Percentiles rank a stretch among this genome's conserved stretches.
Evolutionary conservation across 768 basidiomycete species (phyloP).

Genomic region (Tylopilus sp.): DNA sequence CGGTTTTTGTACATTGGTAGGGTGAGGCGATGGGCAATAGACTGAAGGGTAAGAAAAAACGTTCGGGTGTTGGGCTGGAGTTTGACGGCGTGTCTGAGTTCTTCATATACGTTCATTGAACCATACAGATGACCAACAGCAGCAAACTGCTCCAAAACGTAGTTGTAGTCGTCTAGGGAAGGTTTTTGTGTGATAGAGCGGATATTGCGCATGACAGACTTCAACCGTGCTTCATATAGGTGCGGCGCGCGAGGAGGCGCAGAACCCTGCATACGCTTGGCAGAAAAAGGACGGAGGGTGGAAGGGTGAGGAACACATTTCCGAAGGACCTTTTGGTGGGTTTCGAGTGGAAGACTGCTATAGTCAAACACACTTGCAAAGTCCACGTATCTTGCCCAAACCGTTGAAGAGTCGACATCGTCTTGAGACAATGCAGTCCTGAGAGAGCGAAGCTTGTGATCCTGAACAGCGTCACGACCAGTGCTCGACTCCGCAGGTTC

Average conservation of each 20-base stretch:
- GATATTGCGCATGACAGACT: conserved; percentile 67
- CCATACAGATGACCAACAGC: conserved; percentile 68
- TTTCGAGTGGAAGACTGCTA: conserved; percentile 52
- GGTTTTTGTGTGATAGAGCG: conserved; percentile 43
- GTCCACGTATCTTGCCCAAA: conserved; percentile 65
- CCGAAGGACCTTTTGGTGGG: conserved; percentile 69
- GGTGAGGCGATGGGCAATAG: conserved; percentile 63
- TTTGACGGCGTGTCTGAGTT: conserved; percentile 43
- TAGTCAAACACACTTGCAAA: conserved; percentile 47
- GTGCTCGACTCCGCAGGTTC: conserved; percentile 8
- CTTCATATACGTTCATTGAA: conserved; percentile 56
- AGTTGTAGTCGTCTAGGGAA: conserved; percentile 66
- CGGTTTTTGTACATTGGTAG: conserved; percentile 47
- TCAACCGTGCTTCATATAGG: conserved; percentile 63
- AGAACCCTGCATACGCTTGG: conserved; percentile 39
- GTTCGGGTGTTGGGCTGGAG: conserved; percentile 51
- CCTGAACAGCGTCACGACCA: conserved; percentile 8
- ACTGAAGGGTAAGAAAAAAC: conserved; percentile 62
- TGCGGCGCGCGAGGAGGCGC: conserved; percentile 41
- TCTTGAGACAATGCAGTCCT: conserved; percentile 28
- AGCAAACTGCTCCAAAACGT: conserved; percentile 71
- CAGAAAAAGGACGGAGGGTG: conserved; percentile 43
- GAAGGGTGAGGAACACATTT: conserved; percentile 52
- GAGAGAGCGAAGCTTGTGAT: conserved; percentile 29
- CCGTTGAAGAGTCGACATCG: conserved; percentile 40